phyloP scores from a whole-genome alignment of 192 early-diverging fungal genomes.

The Piromyces sp. region DNA sequence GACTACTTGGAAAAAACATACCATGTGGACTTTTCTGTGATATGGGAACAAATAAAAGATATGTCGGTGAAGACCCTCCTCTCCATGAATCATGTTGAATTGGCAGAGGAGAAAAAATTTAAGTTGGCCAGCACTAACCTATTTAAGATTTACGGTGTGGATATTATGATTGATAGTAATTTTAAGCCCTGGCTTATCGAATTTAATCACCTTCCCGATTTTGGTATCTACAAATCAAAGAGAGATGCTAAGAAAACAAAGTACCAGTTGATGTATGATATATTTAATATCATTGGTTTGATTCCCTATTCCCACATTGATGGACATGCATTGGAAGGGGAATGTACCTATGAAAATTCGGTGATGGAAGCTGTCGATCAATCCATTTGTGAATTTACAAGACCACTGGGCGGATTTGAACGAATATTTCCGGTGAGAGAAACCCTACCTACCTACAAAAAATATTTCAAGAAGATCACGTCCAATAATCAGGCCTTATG shows the following conservation, averaged over 20 bases:
- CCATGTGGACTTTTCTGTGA: constrained; percentile 9
- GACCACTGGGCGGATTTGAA: background rate
- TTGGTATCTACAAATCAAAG: background rate
- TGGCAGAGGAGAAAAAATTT: background rate
- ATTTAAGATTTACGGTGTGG: constrained; percentile 12
- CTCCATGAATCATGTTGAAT: constrained; percentile 2
- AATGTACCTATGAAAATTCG: background rate
- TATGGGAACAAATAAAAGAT: constrained; percentile 13
- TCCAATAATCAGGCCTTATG: background rate
- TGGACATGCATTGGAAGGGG: background rate
- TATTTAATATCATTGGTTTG: background rate
- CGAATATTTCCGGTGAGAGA: background rate
- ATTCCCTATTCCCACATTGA: background rate
- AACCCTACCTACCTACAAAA: background rate
- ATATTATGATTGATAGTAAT: constrained; percentile 4
- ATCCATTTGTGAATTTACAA: background rate
- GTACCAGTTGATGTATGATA: too few relatives aligned
- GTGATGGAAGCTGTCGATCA: background rate
- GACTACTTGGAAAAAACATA: constrained; percentile 12
- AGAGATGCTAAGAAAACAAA: too few relatives aligned
- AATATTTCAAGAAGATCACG: background rate
- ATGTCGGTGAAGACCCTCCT: constrained; percentile 21
- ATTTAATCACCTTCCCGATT: constrained; percentile 1
- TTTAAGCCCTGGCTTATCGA: constrained; percentile 11
- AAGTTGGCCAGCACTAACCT: background rate